phyloP scores from a whole-genome alignment of 345 rosid genomes.

The Salix brachista region DNA sequence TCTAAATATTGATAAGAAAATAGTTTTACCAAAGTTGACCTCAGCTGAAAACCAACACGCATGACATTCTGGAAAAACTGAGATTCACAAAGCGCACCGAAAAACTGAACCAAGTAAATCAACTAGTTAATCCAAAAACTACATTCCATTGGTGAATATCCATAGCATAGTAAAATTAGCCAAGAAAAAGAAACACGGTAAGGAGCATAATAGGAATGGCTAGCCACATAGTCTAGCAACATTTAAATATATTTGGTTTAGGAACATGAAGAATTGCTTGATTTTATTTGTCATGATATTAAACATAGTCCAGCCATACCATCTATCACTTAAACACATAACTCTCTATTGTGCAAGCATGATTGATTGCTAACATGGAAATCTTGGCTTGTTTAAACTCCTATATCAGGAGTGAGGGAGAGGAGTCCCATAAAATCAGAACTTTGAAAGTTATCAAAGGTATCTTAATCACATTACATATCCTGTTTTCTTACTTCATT shows the following conservation, averaged over 20 bases:
- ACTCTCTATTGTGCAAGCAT: background rate
- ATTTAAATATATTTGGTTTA: background rate
- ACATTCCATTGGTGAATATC: background rate
- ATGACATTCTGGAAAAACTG: slow-evolving; percentile 33
- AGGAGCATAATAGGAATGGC: background rate
- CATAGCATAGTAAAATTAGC: too few species aligned
- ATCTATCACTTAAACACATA: background rate
- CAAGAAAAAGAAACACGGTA: too few species aligned
- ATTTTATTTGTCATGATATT: too few species aligned
- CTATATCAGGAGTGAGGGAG: background rate
- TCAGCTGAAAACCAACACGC: slow-evolving; percentile 29
- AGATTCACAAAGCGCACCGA: slow-evolving; percentile 30
- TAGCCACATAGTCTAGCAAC: background rate
- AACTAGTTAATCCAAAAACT: slow-evolving; percentile 11
- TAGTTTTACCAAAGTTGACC: slow-evolving; percentile 28
- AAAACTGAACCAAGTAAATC: slow-evolving; percentile 42
- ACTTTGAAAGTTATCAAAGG: background rate
- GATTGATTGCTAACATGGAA: background rate
- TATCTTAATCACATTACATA: background rate
- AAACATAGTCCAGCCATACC: background rate
- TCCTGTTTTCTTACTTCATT: background rate
- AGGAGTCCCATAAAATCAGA: background rate
- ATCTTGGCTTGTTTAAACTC: background rate
- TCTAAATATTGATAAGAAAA: background rate
- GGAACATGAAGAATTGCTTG: too few species aligned